Base-by-base conservation (phyloP, 495 filamentous ascomycete species). In the Penicillium turbatum region DNA sequence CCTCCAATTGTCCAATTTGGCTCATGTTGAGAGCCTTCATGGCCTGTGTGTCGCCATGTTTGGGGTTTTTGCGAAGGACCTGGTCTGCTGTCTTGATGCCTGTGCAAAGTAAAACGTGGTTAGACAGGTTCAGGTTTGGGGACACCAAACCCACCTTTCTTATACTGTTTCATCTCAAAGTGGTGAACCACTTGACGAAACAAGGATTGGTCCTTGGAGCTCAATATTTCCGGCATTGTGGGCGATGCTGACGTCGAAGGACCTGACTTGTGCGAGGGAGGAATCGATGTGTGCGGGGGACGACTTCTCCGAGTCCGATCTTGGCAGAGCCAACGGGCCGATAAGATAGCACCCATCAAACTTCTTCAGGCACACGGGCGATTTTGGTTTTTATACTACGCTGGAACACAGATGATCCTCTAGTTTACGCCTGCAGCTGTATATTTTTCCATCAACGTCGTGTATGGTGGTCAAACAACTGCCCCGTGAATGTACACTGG, bases 11-110 rank as follows among this genome's bases (percentile, higher is more conserved):
- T 52, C 91, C 90, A 66, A 88, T 83, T 36, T 86, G 84, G 69
- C 95, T 97, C 73, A 95, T 87, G 56, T 97, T 96, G 36, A 99
- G 79, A 46, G 92, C 95, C 75, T 97, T 97, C 93, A 99, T 97
- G 31, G 93, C 95, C 72, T 93, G 85, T 12, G 93, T 99, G 72
- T 99, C 93, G 59, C 90, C 93, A 86, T 99, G 93, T 57, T 91
- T 92, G 42, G 92, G 91, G 71, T 88, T 85, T 69, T 93, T 96
- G 61, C 84, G 83, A 48, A 99, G 83, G 64, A 99, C 92, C 74
- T 96, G 91, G 63, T 98, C 89, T 56, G 91, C 90, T 30, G 87
- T 83, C 72, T 95, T 96, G 65, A 97, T 79, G 70, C 89, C 90
- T 88, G 53, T 42, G 12, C 21, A 24, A 39, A 42, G 59, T 49